Evolutionary conservation across 768 basidiomycete genomes (phyloP).

Genomic region (Omphalotus guepiniiformis): DNA sequence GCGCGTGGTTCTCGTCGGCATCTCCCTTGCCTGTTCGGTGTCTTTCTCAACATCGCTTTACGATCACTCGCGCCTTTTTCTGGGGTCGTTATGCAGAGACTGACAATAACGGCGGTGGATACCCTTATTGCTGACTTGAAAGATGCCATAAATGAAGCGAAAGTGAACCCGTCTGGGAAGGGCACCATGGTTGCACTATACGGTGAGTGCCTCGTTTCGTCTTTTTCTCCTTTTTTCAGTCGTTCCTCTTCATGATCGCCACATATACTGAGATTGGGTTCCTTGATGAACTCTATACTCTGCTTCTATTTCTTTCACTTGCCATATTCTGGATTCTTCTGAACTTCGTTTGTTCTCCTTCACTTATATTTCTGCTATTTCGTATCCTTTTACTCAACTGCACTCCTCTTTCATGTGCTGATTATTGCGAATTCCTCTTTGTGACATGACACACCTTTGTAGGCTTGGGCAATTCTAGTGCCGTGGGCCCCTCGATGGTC

Average conservation of each 20-base stretch:
- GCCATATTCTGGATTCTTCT: background rate
- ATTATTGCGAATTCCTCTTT: slow-evolving; percentile 2
- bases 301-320: slow-evolving; percentile 1
- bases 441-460: too few relatives aligned
- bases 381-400: background rate
- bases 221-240: slow-evolving; percentile 2
- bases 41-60: too few relatives aligned
- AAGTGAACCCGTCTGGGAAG: slow-evolving; percentile 56
- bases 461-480: slow-evolving; percentile 83
- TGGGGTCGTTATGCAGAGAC: slow-evolving; percentile 40
- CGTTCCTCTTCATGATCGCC: background rate
- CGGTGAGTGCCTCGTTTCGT: slow-evolving; percentile 46
- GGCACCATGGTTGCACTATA: slow-evolving; percentile 92
- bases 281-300: background rate
- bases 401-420: background rate
- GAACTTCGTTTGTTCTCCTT: background rate
- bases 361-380: background rate
- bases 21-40: too few relatives aligned
- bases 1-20: too few relatives aligned
- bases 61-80: background rate
- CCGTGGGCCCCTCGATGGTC: slow-evolving; percentile 78
- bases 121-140: slow-evolving; percentile 83
- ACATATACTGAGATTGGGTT: too few relatives aligned
- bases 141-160: slow-evolving; percentile 70
- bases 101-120: slow-evolving; percentile 76